Base-by-base conservation (phyloP, 78 protist species). In the Trichosphaerium sp. region DNA sequence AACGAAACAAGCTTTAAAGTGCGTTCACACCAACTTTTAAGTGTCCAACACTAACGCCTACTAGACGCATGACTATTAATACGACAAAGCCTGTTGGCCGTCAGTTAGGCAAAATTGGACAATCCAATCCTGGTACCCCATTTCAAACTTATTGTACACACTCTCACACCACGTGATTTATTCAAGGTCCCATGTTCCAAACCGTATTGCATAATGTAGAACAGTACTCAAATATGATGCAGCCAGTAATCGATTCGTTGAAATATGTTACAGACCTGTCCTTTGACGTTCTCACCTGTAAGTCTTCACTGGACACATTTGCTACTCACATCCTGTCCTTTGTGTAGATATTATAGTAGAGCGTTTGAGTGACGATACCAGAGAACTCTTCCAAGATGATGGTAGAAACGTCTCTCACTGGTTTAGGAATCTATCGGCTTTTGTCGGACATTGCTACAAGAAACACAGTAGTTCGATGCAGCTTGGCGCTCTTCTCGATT, bases 331-430 rank as follows among this genome's bases (percentile, higher is more conserved):
- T 54, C 59, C 65, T 57, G 14, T 2, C 39, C 14, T n/a, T n/a
- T n/a, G n/a, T n/a, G n/a, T n/a, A n/a, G n/a, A n/a, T n/a, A n/a
- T n/a, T n/a, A n/a, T n/a, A n/a, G n/a, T n/a, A n/a, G n/a, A n/a
- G n/a, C n/a, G n/a, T n/a, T n/a, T n/a, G n/a, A n/a, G n/a, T n/a
- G n/a, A n/a, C n/a, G 1, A 7, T 35, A 11, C 37, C 15, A 34
- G 37, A n/a, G 31, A 31, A 28, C 78, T 66, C 28, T 32, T 82
- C 39, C 75, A 82, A 38, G 58, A 64, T 10, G 88, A 82, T 41
- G 88, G 88, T n/a, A 57, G 68, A 14, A 76, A 82, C 47, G 75
- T 62, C 35, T 43, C 76, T 18, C 52, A 48, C 21, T 82, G 88
- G 88, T 69, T 79, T 59, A 70, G 64, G 58, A 44, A 62, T 0